phyloP scores from a whole-genome alignment of 306 rosid genomes.

The Leucaena leucocephala region DNA sequence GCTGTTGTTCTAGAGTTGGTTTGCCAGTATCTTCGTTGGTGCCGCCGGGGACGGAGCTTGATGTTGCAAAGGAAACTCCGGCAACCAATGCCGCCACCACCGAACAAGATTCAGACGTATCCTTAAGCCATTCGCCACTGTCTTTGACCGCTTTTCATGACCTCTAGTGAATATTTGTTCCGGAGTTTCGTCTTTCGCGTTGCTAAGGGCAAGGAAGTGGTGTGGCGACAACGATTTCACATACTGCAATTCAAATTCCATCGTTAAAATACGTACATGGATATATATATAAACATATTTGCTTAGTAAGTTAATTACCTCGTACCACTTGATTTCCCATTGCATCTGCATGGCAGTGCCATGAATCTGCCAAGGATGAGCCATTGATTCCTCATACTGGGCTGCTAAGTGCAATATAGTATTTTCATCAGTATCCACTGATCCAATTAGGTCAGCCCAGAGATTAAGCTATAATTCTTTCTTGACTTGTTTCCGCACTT shows the following conservation, averaged over 20 bases:
- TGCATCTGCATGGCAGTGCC: slow-evolving; percentile 29
- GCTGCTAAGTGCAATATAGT: slow-evolving; percentile 33
- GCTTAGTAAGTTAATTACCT: background rate
- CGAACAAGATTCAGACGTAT: slow-evolving; percentile 25
- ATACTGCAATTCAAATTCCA: slow-evolving; percentile 2
- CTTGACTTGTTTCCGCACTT: background rate
- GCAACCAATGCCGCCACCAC: slow-evolving; percentile 32
- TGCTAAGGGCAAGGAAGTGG: background rate
- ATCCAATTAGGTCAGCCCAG: background rate
- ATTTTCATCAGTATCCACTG: background rate
- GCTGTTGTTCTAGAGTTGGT: slow-evolving; percentile 38
- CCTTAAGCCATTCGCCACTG: slow-evolving; percentile 8
- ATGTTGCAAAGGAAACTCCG: slow-evolving; percentile 23
- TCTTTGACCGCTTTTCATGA: background rate
- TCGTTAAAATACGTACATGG: background rate
- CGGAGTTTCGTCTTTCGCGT: background rate
- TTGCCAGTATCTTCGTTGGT: background rate
- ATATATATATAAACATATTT: too few relatives aligned
- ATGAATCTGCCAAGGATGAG: slow-evolving; percentile 15
- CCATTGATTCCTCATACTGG: background rate
- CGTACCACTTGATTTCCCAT: slow-evolving; percentile 25
- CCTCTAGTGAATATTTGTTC: background rate
- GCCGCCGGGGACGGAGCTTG: slow-evolving; percentile 36
- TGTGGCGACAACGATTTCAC: background rate
- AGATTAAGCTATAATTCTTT: background rate